A percentile compares a stretch with the other conserved stretches of the same genome.
These are phyloP conservation scores for Fomitiporia mediterranea DNA, from an alignment of 1,284 basidiomycete genomes.

Conservation along the genomic window DNA sequence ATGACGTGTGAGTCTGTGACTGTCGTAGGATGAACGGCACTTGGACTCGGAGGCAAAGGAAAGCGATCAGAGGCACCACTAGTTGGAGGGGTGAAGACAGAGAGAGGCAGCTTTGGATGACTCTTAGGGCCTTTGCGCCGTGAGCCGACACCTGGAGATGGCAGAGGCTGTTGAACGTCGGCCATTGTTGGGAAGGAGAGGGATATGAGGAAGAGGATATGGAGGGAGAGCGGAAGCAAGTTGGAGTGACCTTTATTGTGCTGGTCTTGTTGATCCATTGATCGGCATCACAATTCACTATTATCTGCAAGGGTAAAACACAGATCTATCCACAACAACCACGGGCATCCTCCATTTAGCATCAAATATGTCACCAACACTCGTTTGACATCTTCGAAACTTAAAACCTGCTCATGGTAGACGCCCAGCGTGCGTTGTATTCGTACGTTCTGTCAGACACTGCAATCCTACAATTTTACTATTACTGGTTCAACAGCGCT, in stretches of 20 bases:
- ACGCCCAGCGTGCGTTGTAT: too few relatives aligned
- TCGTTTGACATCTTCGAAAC: too few relatives aligned
- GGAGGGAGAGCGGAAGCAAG: background rate
- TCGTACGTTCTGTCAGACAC: too few relatives aligned
- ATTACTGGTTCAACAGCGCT: background rate
- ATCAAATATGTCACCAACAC: background rate
- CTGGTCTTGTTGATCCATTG: background rate
- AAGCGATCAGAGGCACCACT: constrained; percentile 61
- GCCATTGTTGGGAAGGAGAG: constrained; percentile 29
- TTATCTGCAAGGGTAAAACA: too few relatives aligned
- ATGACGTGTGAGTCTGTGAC: constrained; percentile 65
- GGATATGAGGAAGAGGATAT: background rate
- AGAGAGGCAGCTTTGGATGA: constrained; percentile 63
- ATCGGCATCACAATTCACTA: background rate
- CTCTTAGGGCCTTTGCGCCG: constrained; percentile 59
- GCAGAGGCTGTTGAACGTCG: constrained; percentile 30
- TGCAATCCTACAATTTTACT: background rate
- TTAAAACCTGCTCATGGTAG: too few relatives aligned
- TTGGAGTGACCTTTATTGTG: background rate
- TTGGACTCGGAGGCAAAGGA: constrained; percentile 64
- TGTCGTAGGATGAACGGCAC: constrained; percentile 53
- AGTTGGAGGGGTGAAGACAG: constrained; percentile 67
- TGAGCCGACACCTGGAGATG: constrained; percentile 38
- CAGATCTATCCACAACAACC: background rate
- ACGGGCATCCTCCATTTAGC: background rate